A percentile compares a stretch with the other conserved stretches of the same genome.
These are phyloP conservation scores for Suillus hirtellus DNA, from an alignment of 768 basidiomycete species.

Conservation along the genomic window DNA sequence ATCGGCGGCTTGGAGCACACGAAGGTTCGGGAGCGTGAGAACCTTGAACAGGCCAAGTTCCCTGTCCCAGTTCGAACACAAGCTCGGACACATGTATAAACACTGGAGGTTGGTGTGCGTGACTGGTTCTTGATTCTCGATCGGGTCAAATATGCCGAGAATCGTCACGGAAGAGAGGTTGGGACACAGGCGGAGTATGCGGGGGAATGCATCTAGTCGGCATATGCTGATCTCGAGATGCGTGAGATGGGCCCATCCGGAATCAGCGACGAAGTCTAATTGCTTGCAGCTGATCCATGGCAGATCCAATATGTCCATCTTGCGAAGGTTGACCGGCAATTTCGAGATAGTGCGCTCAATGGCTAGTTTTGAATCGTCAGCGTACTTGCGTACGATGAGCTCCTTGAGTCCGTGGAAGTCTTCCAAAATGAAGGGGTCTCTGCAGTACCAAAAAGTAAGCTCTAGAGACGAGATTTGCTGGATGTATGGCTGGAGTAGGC, in stretches of 20 bases:
- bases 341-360: neutral
- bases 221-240: conserved; percentile 9
- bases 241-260: conserved; percentile 15
- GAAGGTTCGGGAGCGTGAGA: conserved; percentile 19
- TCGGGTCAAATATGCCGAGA: neutral
- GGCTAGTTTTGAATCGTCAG: no score
- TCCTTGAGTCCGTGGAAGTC: conserved; percentile 19
- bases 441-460: neutral
- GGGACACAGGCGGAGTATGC: neutral
- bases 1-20: conserved; percentile 12
- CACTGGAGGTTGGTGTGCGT: neutral
- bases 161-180: neutral
- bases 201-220: conserved; percentile 1
- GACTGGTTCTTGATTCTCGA: neutral
- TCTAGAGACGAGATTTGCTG: conserved; percentile 9
- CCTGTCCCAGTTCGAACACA: rapidly evolving
- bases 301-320: neutral
- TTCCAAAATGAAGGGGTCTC: neutral
- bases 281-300: neutral
- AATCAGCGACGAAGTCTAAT: neutral
- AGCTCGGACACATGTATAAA: neutral
- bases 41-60: conserved; percentile 9
- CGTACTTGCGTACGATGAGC: conserved; percentile 15
- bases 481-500: conserved; percentile 22
- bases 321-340: conserved; percentile 13